Evolutionary conservation across 1,139 yeast species (phyloP).

Genomic region (Protomyces macrosporus): DNA sequence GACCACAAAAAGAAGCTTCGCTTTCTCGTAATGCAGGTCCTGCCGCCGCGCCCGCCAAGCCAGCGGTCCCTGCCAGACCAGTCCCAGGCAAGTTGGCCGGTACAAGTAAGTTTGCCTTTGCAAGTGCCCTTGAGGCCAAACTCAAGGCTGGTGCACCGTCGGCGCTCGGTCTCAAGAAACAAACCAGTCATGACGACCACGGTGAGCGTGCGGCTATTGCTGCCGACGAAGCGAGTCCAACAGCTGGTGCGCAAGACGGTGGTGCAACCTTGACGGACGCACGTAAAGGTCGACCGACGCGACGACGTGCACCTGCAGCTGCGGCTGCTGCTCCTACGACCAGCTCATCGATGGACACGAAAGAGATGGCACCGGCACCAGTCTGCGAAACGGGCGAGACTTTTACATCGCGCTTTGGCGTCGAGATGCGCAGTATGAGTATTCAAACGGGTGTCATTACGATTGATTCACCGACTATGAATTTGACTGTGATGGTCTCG

Average conservation of each 20-base stretch:
- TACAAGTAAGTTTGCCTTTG: constrained; percentile 16
- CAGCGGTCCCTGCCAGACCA: constrained; percentile 14
- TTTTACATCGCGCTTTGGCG: constrained; percentile 21
- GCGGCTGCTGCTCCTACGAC: neutral
- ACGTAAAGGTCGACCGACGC: constrained; percentile 20
- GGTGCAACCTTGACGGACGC: constrained; percentile 7
- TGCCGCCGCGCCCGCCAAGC: constrained; percentile 5
- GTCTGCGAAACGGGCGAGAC: constrained; percentile 18
- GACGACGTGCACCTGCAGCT: constrained; percentile 15
- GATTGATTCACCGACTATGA: constrained; percentile 12
- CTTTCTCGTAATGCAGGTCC: neutral
- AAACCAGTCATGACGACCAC: neutral
- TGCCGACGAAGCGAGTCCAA: neutral
- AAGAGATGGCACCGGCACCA: constrained; percentile 1
- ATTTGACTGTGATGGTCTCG: constrained; percentile 15
- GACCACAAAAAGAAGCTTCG: constrained; percentile 2
- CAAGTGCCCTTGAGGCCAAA: constrained; percentile 18
- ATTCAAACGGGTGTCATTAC: constrained; percentile 19
- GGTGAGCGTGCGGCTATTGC: neutral
- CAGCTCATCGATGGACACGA: neutral
- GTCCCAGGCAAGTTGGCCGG: constrained; percentile 12
- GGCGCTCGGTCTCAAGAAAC: constrained; percentile 3
- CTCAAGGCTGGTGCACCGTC: constrained; percentile 12
- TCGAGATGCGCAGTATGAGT: constrained; percentile 22
- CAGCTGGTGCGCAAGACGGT: neutral